Base-by-base conservation (phyloP, 208 protist genomes). In the Herpetomonas tarakana region DNA sequence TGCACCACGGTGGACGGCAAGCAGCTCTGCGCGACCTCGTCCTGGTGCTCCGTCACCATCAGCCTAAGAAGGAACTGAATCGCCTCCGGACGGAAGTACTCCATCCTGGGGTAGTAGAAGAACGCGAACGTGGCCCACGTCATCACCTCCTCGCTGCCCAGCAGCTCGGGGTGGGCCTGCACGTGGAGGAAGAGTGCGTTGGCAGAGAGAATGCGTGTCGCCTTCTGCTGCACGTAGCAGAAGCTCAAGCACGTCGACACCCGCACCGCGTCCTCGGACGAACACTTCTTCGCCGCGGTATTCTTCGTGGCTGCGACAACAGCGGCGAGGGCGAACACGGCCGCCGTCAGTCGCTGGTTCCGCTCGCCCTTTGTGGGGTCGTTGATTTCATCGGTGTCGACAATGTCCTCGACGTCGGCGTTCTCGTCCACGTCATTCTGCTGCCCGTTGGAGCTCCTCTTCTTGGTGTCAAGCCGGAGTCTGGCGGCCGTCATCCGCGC, bases 41-140 rank as follows among this genome's bases (percentile, higher is more conserved):
- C 46, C 26, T 41, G 57, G 27, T 64, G 45, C 30, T 78, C 63
- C 19, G 62, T 51, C 19, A 65, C 68, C 75, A 88, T 91, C 25
- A 95, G 69, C 19, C 76, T 77, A 52, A 95, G 63, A 30, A 95
- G 73, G 24, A 91, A 62, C 63, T 95, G 89, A 21, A 95, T 66
- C 18, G 79, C 84, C 76, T 95, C 86, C 1, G 89, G 89, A 16
- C 89, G 81, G 69, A 81, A 91, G 77, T 95, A 95, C 68, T 92
- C 86, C 58, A 95, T 53, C 64, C 87, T 91, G 30, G 89, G 89
- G 67, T 88, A 91, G 64, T 80, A 78, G 45, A 95, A 95, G 65
- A 95, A 95, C 65, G 89, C 84, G 58, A 86, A 87, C 9, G 71
- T 78, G 30, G 81, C 39, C 86, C 89, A 95, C 67, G 83, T 62